Evolutionary conservation across 2,329 filamentous ascomycete genomes (phyloP), one percentile per base, ranked within the genome.

Genomic region (Dactylellina drechsleri): DNA sequence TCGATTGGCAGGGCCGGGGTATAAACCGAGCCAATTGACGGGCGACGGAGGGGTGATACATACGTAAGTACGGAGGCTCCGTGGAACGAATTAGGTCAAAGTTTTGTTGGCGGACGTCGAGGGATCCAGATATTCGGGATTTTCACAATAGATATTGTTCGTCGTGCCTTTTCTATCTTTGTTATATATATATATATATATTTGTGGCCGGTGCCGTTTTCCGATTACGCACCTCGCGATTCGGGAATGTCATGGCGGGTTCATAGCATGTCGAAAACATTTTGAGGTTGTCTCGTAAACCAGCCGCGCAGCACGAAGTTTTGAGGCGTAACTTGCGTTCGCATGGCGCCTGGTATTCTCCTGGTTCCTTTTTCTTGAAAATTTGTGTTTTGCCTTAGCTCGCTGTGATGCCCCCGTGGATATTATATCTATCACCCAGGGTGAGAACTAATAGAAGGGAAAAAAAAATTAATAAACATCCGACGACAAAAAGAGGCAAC

Each of bases 381-480:
- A 23, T 23, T 23, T 36, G 31, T 7, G 31, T 2, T 36, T 36
- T 36, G 31, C 31, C 31, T 36, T 36, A 36, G 31, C 31, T 36
- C 10, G 31, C 31, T 36, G 10, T 36, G 23, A 23, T 4, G 4
- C 23, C 23, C 23, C 23, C 23, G 23, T 23, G 23, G 4, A 36
- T 36, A 36, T 36, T 36, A 36, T 36, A 36, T 36, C 31, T 36
- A 7, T 36, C 6, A 36, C 10, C 6, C 31, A 36, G 2, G 10
- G 31, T 36, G 31, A 10, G 31, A 7, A 36, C 10, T 36, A 10
- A 36, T 36, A 10, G 10, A 36, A 36, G 31, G 31, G 10, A 36
- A 36, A 7, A 28, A 28, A 28, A 36, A 47, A n/a, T 47, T 66
- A 58, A 58, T 66, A 66, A 66, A 66, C 50, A 45, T 66, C 40